Base-by-base conservation (phyloP, 176 grass and related monocot species). In the Oryza meyeriana region DNA sequence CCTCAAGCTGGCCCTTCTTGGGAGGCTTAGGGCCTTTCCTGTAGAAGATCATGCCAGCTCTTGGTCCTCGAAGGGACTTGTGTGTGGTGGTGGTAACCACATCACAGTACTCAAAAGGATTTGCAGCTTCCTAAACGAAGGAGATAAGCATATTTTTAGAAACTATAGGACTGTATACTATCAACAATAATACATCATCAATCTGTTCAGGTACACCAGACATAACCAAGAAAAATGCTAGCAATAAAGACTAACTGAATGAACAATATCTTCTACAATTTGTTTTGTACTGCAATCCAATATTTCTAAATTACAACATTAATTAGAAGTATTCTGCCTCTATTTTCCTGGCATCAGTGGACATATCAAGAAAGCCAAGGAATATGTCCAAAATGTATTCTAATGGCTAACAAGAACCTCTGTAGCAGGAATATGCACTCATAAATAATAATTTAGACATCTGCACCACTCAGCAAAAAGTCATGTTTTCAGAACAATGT, bases 11-110 rank as follows among this genome's bases (percentile, higher is more conserved):
- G 16, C 96, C 96, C 80, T 99, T 99, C 80, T 95, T 99, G 6
- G 96, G 93, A 72, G 96, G 96, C 74, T 94, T 99, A 45, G 93
- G 96, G 17, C 96, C 96, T 79, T 99, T 99, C 71, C 93, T 92
- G 87, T 95, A 99, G 82, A 99, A 99, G 64, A 99, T 99, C 96
- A 99, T 99, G 32, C 96, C 96, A 75, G 96, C 83, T 61, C 96
- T 94, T 61, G 96, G 96, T 12, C 93, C 96, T 65, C 96, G 71
- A 30, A 99, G 96, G 75, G 88, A 91, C 85, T 95, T 99, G 85
- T 99, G 96, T 6, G 96, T 99, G 41, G 96, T 99, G 13, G 96
- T 99, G 5, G 96, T 99, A 32, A 99, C 97, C 48, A 99, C 83
- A 78, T 99, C 97, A 81, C 89, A 99, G 33, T 80, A 96, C 14